Evolutionary conservation across 495 filamentous ascomycete species (phyloP).

Genomic region (Parmelia sp.): DNA sequence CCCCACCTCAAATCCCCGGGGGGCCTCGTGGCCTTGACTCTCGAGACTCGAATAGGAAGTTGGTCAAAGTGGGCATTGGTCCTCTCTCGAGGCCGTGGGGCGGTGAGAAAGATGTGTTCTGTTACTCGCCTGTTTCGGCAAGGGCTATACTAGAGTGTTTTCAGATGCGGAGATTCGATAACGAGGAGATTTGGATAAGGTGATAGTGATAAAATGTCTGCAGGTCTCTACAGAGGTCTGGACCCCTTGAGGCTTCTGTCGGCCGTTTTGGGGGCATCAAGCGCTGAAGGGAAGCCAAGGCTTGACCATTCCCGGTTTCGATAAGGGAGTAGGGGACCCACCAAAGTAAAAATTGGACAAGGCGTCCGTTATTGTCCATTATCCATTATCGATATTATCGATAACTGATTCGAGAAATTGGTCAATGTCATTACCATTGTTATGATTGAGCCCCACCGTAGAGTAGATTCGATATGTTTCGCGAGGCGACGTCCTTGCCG

Average conservation of each 20-base stretch:
- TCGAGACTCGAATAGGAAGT: background rate
- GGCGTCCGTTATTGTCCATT: background rate
- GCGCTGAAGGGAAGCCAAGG: conserved; percentile 5
- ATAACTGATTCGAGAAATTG: too few relatives aligned
- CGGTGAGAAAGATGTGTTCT: background rate
- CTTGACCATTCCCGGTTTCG: background rate
- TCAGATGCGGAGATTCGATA: background rate
- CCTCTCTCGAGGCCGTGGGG: background rate
- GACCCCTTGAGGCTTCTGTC: conserved; percentile 1
- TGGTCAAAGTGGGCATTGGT: background rate
- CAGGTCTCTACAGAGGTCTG: conserved; percentile 1
- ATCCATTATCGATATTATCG: background rate
- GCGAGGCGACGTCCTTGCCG: background rate
- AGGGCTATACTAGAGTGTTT: too few relatives aligned
- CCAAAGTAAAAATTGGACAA: background rate
- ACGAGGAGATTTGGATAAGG: too few relatives aligned
- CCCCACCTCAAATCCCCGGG: background rate
- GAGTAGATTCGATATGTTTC: background rate
- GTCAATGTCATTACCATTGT: too few relatives aligned
- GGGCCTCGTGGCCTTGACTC: background rate
- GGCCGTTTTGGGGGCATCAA: background rate
- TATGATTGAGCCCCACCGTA: background rate
- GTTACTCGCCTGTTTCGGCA: too few relatives aligned
- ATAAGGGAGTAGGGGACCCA: too few relatives aligned
- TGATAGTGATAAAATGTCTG: background rate